Conservation (phyloP, 2,329 filamentous ascomycete species). For the Tolypocladium nubicola region DNA sequence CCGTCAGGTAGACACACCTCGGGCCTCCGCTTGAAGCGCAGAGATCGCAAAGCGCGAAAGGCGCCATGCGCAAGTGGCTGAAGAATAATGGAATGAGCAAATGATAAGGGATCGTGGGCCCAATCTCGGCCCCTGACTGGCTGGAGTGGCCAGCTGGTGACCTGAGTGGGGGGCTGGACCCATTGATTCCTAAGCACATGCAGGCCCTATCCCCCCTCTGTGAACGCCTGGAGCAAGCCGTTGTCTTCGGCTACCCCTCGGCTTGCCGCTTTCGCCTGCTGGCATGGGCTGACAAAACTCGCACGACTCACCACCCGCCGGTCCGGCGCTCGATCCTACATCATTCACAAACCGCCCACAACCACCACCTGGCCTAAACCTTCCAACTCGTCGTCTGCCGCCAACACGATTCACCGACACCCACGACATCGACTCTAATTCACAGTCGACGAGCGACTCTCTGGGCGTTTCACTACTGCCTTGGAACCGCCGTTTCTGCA, state of each 20-base stretch:
- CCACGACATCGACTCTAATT: not conserved
- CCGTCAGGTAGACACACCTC: no score
- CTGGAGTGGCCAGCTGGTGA: not conserved
- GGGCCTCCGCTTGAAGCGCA: not conserved
- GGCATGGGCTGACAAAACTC: constrained; percentile 3
- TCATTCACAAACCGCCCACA: constrained; percentile 2
- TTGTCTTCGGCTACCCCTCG: constrained; percentile 1
- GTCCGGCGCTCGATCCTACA: constrained; percentile 1
- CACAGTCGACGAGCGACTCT: not conserved
- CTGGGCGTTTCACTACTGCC: not conserved
- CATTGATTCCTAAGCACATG: constrained; percentile 1
- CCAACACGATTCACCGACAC: not conserved
- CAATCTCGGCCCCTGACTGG: not conserved
- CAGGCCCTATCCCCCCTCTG: not conserved
- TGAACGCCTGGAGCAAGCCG: not conserved
- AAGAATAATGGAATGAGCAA: not conserved
- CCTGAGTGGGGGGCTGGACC: not conserved
- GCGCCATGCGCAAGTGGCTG: not conserved
- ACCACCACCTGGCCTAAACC: not conserved
- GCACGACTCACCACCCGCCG: constrained; percentile 3
- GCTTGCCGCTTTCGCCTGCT: not conserved
- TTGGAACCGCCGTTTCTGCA: not conserved
- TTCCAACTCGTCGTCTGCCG: not conserved
- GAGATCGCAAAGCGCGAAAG: not conserved
- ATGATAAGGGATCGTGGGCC: not conserved